Base-by-base conservation (phyloP, 805 yeast genomes). In the Brettanomyces anomalus region DNA sequence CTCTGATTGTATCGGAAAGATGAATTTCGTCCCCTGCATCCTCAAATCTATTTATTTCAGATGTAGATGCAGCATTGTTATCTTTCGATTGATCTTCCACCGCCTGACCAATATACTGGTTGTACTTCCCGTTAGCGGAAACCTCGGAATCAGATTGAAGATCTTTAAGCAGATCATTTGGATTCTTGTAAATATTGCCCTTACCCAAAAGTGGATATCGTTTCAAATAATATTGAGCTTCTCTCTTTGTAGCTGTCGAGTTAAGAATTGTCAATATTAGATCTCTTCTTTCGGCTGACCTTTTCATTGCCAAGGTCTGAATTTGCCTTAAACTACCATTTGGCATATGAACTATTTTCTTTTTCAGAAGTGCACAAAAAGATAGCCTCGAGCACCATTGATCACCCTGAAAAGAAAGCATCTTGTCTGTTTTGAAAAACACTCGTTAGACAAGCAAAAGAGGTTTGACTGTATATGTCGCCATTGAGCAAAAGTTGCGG, bases 181-280 rank as follows among this genome's bases (percentile, higher is more conserved):
- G 52, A 36, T 47, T 53, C 21, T 51, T 52, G 40, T 63, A 63
- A n/a, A 60, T 60, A 42, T 57, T 52, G 36, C 60, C 58, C 28
- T 58, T 60, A 32, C 59, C 55, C 28, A 65, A 52, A n/a, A 70
- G 61, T 38, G 77, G 72, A 56, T 89, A 90, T 55, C 81, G 85
- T 31, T 76, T 67, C 38, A 90, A 64, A 56, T 89, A 90, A 49
- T 81, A 83, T 48, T 77, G 73, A 4, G 96, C 95, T 56, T 90
- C 97, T 46, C 98, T 70, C 58, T 87, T 89, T 1, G 97, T 90
- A 5, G 97, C 94, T 4, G 97, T 85, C 2, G 96, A 81, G 54
- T 81, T 81, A 45, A 90, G 68, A 19, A 90, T 88, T 2, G 96
- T 80, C 15, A 87, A 65, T n/a, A 90, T 81, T 40, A 90, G 65